Percentiles rank a stretch among this genome's conserved stretches.
phyloP scores from a whole-genome alignment of 2,329 filamentous ascomycete genomes.

The Alternaria angustiovoidea region DNA sequence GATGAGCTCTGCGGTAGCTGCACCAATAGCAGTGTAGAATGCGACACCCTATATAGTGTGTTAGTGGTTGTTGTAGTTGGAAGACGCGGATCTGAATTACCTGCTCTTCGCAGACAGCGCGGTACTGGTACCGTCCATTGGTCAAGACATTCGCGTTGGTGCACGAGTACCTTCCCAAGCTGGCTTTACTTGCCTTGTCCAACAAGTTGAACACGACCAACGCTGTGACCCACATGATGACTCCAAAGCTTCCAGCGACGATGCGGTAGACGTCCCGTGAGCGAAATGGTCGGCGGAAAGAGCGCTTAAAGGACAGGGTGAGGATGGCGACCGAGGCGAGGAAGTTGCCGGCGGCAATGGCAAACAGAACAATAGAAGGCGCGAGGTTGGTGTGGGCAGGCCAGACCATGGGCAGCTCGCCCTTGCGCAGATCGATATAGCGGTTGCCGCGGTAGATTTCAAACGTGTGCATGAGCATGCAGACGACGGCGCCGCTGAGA shows the following conservation, averaged over 20 bases:
- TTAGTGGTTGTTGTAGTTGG: slow-evolving; percentile 21
- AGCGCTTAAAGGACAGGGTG: slow-evolving; percentile 42
- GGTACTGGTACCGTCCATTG: slow-evolving; percentile 49
- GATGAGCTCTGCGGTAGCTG: slow-evolving; percentile 41
- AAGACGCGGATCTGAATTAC: slow-evolving; percentile 22
- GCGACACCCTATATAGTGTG: slow-evolving; percentile 37
- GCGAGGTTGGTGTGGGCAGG: slow-evolving; percentile 48
- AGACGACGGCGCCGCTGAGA: slow-evolving; percentile 47
- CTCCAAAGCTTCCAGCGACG: slow-evolving; percentile 44
- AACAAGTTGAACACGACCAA: slow-evolving; percentile 45
- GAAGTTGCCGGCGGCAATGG: slow-evolving; percentile 45
- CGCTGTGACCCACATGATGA: slow-evolving; percentile 45
- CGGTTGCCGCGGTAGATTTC: slow-evolving; percentile 46
- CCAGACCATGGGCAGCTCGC: slow-evolving; percentile 51
- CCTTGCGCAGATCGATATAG: slow-evolving; percentile 47
- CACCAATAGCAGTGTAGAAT: slow-evolving; percentile 48
- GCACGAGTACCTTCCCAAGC: slow-evolving; percentile 48
- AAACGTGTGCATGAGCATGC: slow-evolving; percentile 48
- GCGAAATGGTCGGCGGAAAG: slow-evolving; percentile 46
- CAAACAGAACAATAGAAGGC: slow-evolving; percentile 47
- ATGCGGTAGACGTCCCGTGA: slow-evolving; percentile 47
- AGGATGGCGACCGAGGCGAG: slow-evolving; percentile 45
- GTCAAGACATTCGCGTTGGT: slow-evolving; percentile 44
- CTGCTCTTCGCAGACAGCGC: slow-evolving; percentile 50
- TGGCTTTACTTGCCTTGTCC: slow-evolving; percentile 48